Conservation (phyloP, 768 basidiomycete genomes). For the Crucibulum laeve region DNA sequence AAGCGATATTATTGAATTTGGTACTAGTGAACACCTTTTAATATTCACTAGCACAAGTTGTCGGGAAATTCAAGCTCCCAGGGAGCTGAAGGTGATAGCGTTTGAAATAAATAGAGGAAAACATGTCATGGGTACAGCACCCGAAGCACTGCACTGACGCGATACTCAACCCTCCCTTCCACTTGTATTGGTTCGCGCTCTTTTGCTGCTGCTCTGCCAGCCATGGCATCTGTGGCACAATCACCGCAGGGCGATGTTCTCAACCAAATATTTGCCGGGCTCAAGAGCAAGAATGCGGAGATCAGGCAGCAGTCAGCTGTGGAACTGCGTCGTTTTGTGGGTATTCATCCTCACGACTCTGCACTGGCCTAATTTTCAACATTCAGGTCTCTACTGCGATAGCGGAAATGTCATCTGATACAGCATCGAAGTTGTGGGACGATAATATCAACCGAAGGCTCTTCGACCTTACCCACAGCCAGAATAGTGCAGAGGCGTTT, state of each 20-base stretch:
- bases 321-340: conserved; percentile 72
- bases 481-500: conserved; percentile 72
- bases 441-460: conserved; percentile 76
- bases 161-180: not conserved
- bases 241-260: conserved; percentile 59
- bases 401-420: conserved; percentile 79
- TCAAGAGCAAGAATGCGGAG: conserved; percentile 63
- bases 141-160: too few species aligned
- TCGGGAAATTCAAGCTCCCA: too few species aligned
- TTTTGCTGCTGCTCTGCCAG: conserved; percentile 12
- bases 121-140: too few species aligned
- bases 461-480: conserved; percentile 82
- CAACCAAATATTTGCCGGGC: conserved; percentile 60
- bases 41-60: too few species aligned
- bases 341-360: conserved; percentile 18
- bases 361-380: conserved; percentile 8
- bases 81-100: too few species aligned
- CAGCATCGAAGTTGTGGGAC: conserved; percentile 80
- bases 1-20: too few species aligned
- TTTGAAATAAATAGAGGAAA: too few species aligned
- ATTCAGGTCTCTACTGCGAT: conserved; percentile 66
- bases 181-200: not conserved
- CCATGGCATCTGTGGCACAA: conserved; percentile 60
- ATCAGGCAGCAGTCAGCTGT: conserved; percentile 62
- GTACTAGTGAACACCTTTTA: too few species aligned